Base-by-base conservation (phyloP, 1,284 basidiomycete genomes). In the Inonotus hispidus region DNA sequence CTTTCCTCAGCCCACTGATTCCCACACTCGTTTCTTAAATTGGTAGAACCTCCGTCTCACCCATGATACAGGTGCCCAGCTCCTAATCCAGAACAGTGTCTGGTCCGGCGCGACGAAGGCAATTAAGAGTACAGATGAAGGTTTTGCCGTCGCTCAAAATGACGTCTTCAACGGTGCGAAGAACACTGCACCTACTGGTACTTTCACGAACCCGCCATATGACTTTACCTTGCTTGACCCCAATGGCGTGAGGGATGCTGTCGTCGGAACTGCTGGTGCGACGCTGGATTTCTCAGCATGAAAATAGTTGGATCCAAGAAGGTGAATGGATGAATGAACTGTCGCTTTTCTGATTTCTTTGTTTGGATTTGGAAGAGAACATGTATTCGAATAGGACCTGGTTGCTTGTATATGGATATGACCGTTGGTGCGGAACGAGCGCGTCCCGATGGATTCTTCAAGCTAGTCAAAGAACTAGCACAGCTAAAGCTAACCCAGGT, bases 71-170 rank as follows among this genome's bases (percentile, higher is more conserved):
- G 74, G 72, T 63, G 77, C 78, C 53, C 74, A 78, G 65, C 73
- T 79, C 58, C 71, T 79, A 16, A 76, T 79, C 53, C 74, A 79
- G 68, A 79, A 79, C 72, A 78, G 78, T 64, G 74, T 79, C 49
- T 79, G 72, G 71, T 72, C 69, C 56, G 72, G 71, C 68, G 69
- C 63, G 68, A 62, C 63, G 35, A 73, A 76, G 67, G 73, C 77
- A 38, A 66, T 79, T 53, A 78, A 78, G 66, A 66, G 70, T 16
- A 79, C 78, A 52, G 75, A 78, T 58, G 73, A 60, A 2, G 78
- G 78, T 21, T 79, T 70, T 60, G 77, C 76, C 61, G 74, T 77
- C 50, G 73, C 75, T 32, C 62, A 60, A 16, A 68, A 68, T n/a
- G 69, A 70, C 45, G 64, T 64, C 25, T 68, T 63, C 41, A 61